These are phyloP conservation scores for Penicillium fuscoglaucum DNA, from an alignment of 2,329 filamentous ascomycete genomes.

Conservation along the genomic window DNA sequence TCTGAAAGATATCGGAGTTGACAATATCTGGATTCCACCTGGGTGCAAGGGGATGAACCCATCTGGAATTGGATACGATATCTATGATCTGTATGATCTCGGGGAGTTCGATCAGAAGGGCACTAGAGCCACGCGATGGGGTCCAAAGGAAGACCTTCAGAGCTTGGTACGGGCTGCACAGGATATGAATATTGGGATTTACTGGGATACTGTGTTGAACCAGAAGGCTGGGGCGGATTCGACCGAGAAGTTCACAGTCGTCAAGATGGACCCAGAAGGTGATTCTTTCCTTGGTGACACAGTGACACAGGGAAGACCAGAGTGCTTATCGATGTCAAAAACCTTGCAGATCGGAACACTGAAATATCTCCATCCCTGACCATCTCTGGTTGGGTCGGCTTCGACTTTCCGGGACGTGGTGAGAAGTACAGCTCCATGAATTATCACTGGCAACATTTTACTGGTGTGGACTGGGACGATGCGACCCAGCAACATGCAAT, in stretches of 20 bases:
- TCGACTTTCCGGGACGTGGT: slow-evolving; percentile 63
- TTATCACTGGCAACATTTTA: slow-evolving; percentile 68
- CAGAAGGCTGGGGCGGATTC: slow-evolving; percentile 69
- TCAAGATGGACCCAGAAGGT: slow-evolving; percentile 62
- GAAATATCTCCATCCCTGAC: slow-evolving; percentile 57
- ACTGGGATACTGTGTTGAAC: slow-evolving; percentile 72
- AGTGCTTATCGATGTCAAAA: background rate
- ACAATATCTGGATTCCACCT: slow-evolving; percentile 67
- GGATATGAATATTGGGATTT: slow-evolving; percentile 56
- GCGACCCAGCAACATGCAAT: slow-evolving; percentile 59
- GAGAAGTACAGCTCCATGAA: slow-evolving; percentile 61
- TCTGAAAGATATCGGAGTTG: slow-evolving; percentile 61
- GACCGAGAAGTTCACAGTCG: slow-evolving; percentile 61
- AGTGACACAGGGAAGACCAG: background rate
- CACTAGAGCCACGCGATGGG: slow-evolving; percentile 65
- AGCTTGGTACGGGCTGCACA: slow-evolving; percentile 56
- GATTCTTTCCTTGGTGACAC: background rate
- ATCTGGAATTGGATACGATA: slow-evolving; percentile 65
- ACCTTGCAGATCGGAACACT: slow-evolving; percentile 52
- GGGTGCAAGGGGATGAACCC: slow-evolving; percentile 66
- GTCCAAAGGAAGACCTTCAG: slow-evolving; percentile 60
- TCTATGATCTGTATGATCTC: slow-evolving; percentile 69
- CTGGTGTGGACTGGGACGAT: slow-evolving; percentile 66
- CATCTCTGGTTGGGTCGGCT: slow-evolving; percentile 68
- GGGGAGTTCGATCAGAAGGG: slow-evolving; percentile 74